These are phyloP conservation scores for Fusarium bulbicola DNA, from an alignment of 2,329 filamentous ascomycete genomes.

Conservation along the genomic window DNA sequence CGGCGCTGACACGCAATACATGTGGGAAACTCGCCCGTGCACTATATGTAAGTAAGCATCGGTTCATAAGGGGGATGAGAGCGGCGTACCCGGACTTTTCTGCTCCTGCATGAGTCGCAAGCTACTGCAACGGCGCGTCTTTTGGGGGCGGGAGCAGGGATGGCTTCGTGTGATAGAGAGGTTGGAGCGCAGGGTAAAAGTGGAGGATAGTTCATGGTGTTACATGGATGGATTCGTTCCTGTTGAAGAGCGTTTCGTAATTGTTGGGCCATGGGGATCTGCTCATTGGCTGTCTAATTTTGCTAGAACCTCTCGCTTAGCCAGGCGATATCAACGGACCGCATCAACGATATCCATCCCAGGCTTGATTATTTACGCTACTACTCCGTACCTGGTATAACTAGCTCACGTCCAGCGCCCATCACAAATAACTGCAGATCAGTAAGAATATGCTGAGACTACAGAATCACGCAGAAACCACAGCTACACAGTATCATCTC, in stretches of 20 bases:
- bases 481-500: background rate
- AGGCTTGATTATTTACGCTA: background rate
- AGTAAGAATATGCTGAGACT: background rate
- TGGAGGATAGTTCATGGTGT: background rate
- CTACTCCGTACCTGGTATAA: too few species aligned
- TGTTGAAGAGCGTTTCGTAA: background rate
- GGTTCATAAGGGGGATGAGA: accelerated
- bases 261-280: background rate
- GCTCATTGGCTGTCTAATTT: background rate
- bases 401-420: background rate
- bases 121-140: background rate
- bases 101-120: background rate
- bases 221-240: background rate
- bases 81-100: background rate
- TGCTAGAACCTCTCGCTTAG: background rate
- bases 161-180: accelerated
- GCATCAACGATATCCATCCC: background rate
- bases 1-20: background rate
- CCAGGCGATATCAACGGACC: too few species aligned
- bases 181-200: background rate
- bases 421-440: accelerated
- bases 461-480: background rate
- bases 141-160: background rate
- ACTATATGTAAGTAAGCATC: background rate
- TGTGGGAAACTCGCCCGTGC: background rate